Percentiles rank a stretch among this genome's conserved stretches.
phyloP scores from a whole-genome alignment of 78 protist genomes.

The Reticulomyxa filosa region DNA sequence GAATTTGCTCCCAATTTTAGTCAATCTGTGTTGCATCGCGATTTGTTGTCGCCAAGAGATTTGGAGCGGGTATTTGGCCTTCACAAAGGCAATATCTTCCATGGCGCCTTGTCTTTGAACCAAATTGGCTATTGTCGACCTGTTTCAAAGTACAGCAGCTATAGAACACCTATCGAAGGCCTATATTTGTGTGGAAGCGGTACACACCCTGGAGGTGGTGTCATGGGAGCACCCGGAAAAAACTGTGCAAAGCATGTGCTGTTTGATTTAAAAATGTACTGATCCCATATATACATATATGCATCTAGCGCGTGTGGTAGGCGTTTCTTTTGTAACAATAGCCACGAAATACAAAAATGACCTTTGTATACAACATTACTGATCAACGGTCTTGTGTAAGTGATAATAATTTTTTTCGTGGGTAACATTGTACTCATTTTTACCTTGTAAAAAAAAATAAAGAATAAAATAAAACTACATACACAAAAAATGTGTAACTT shows the following conservation, averaged over 20 bases:
- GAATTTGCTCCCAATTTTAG: background rate
- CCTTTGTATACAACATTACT: no score
- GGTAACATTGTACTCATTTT: no score
- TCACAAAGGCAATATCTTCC: background rate
- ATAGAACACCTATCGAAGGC: constrained; percentile 1
- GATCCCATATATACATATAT: no score
- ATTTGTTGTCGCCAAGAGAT: background rate
- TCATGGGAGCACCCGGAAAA: background rate
- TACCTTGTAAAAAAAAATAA: no score
- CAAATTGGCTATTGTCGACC: background rate
- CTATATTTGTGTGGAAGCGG: background rate
- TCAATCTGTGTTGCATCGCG: background rate
- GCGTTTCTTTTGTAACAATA: no score
- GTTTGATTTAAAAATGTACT: background rate
- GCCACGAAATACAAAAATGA: no score
- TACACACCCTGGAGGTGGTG: background rate
- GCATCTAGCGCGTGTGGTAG: no score
- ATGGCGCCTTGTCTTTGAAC: background rate
- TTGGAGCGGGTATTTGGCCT: background rate
- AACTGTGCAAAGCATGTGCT: background rate
- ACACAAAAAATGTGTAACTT: no score
- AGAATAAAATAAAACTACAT: no score
- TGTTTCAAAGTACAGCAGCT: background rate
- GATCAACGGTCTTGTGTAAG: no score
- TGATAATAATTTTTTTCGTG: no score